These are phyloP conservation scores for Nicotiana tabacum DNA, from an alignment of 257 asterid genomes.

Conservation along the genomic window DNA sequence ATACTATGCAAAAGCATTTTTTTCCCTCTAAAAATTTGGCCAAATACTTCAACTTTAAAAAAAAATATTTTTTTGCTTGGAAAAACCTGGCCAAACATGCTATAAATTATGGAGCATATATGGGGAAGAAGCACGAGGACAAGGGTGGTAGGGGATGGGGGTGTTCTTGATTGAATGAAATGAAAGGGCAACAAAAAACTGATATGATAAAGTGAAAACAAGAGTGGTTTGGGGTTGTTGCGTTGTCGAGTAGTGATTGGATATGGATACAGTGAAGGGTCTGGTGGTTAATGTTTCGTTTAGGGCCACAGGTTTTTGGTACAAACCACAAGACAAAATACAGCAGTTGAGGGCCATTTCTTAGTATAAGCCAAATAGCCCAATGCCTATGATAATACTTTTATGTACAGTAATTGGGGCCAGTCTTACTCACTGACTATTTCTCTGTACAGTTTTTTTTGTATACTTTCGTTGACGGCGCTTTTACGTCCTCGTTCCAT, in stretches of 20 bases:
- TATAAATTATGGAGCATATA: not conserved
- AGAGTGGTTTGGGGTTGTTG: conserved; percentile 15
- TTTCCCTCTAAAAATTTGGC: too few species aligned
- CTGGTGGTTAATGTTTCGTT: conserved; percentile 16
- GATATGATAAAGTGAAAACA: conserved; percentile 9
- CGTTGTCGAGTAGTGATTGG: conserved; percentile 51
- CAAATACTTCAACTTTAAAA: too few species aligned
- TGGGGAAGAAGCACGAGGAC: not conserved
- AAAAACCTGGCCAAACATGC: too few species aligned
- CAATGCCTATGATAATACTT: not conserved
- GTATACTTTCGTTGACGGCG: not conserved
- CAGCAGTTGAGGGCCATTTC: not conserved
- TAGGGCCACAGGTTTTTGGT: conserved; percentile 13
- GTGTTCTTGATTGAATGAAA: not conserved
- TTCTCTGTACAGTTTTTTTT: not conserved
- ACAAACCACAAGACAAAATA: not conserved
- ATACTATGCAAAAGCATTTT: too few species aligned
- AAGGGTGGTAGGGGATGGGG: not conserved
- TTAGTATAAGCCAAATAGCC: not conserved
- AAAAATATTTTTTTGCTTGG: too few species aligned
- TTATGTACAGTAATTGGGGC: not conserved
- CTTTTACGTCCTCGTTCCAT: not conserved
- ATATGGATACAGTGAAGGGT: not conserved
- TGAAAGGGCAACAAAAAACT: conserved; percentile 11
- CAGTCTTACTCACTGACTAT: not conserved